Evolutionary conservation across 768 basidiomycete species (phyloP), one percentile per base, ranked within the genome.

Genomic region (Phlegmacium glaucopus): DNA sequence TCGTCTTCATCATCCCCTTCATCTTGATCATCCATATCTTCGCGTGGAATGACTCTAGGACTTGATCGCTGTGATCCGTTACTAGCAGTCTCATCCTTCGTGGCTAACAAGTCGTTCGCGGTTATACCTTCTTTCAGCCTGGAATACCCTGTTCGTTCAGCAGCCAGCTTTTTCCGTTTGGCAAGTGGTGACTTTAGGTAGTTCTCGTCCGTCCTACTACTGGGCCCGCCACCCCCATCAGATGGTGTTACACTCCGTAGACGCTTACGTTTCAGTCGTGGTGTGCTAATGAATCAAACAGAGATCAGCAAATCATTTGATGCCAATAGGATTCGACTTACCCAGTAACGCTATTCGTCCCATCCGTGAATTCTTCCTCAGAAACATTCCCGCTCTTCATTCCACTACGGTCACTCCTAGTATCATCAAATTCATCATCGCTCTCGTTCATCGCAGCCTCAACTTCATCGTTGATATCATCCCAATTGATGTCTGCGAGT

Each of bases 361-460:
- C 79, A 57, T 81, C 78, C 61, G 75, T 70, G 65, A 63, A 66
- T 39, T 81, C 83, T 46, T 81, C 79, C 45, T 83, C 82, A 62
- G 67, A 70, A 39, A 77, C 80, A 48, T 80, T 78, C 46, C 81
- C 82, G 45, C 68, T 80, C 62, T 59, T 71, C 62, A 70, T 71
- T 47, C 67, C 72, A 17, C 59, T 50, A 61, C 72, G 77, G 60
- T 58, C 66, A 53, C 61, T 71, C 26, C 70, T 67, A 9, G 65
- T 68, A 12, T 55, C 66, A 29, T 71, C 73, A 9, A 78, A 77
- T 26, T 80, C 80, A 44, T 85, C 84, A 50, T 87, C 83, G 52
- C 83, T 83, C 71, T 89, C 87, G 52, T 83, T 85, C 80, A 94
- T 82, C 32, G 88, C 85, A 36, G 85, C 91, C 51, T 92, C 90